Evolutionary conservation across 345 rosid genomes (phyloP).

Genomic region (Murraya koenigii): DNA sequence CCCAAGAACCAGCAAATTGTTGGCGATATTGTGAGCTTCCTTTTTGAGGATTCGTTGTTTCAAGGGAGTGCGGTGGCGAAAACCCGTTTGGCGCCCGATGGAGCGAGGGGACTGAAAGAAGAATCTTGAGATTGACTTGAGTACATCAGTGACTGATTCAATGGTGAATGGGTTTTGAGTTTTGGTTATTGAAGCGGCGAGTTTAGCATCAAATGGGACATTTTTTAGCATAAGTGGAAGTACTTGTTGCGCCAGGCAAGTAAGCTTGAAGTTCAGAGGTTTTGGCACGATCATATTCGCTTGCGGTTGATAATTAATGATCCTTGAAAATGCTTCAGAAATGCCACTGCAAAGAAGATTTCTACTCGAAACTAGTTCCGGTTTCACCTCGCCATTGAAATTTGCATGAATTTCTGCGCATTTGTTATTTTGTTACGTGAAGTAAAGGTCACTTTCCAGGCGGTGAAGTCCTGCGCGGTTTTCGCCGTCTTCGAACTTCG

Average conservation of each 20-base stretch:
- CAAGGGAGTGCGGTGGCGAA: constrained; percentile 73
- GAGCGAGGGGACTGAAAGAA: constrained; percentile 78
- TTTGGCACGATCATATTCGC: constrained; percentile 7
- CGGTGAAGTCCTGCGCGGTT: too few relatives aligned
- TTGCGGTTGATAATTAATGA: background rate
- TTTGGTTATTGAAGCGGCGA: constrained; percentile 40
- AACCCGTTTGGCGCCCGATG: constrained; percentile 65
- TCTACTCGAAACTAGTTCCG: too few relatives aligned
- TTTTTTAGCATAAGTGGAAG: constrained; percentile 52
- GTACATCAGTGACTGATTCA: constrained; percentile 50
- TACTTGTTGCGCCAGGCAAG: constrained; percentile 31
- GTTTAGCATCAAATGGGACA: constrained; percentile 57
- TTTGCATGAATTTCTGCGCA: too few relatives aligned
- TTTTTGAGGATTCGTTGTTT: constrained; percentile 55
- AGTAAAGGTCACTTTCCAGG: too few relatives aligned
- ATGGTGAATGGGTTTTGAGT: constrained; percentile 32
- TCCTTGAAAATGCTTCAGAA: background rate
- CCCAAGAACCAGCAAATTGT: constrained; percentile 48
- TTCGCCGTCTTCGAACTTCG: too few relatives aligned
- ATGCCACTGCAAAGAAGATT: background rate
- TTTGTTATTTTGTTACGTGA: too few relatives aligned
- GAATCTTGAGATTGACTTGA: constrained; percentile 62
- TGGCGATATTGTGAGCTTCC: constrained; percentile 35
- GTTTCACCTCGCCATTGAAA: too few relatives aligned
- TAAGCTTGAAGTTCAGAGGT: constrained; percentile 21